Percentiles rank a stretch among this genome's conserved stretches.
phyloP scores from a whole-genome alignment of 208 protist species.

The Leishmania mexicana region DNA sequence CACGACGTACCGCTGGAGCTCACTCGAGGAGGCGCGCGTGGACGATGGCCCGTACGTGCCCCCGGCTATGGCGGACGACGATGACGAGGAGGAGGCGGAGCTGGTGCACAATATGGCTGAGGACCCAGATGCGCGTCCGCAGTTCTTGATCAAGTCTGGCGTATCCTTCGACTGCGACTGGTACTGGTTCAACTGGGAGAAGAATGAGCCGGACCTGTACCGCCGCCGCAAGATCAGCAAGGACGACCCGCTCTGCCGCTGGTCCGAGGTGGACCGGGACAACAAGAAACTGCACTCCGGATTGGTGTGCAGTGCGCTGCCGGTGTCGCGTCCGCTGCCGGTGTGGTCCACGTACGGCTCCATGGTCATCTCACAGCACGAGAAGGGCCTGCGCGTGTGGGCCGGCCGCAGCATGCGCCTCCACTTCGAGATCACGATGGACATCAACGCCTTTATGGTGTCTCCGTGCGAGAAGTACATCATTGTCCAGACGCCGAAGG shows the following conservation, averaged over 20 bases:
- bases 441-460: constrained; percentile 83
- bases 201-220: constrained; percentile 73
- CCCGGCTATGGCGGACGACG: constrained; percentile 46
- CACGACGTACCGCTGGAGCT: constrained; percentile 81
- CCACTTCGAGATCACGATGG: constrained; percentile 79
- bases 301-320: constrained; percentile 68
- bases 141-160: constrained; percentile 87
- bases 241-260: constrained; percentile 68
- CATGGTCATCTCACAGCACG: constrained; percentile 82
- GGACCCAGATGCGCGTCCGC: constrained; percentile 76
- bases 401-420: constrained; percentile 82
- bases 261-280: constrained; percentile 83
- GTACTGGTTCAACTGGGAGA: constrained; percentile 90
- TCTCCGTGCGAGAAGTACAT: constrained; percentile 90
- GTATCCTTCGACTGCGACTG: constrained; percentile 72
- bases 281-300: constrained; percentile 62
- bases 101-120: constrained; percentile 86
- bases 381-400: constrained; percentile 81
- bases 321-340: constrained; percentile 70
- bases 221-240: constrained; percentile 68
- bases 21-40: constrained; percentile 54
- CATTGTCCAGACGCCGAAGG: constrained; percentile 80
- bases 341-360: constrained; percentile 87
- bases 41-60: constrained; percentile 73
- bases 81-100: constrained; percentile 65